Percentiles rank a stretch among this genome's conserved stretches.
Conservation (phyloP, 495 filamentous ascomycete species). For the Pyrenopolyporus hunteri region DNA sequence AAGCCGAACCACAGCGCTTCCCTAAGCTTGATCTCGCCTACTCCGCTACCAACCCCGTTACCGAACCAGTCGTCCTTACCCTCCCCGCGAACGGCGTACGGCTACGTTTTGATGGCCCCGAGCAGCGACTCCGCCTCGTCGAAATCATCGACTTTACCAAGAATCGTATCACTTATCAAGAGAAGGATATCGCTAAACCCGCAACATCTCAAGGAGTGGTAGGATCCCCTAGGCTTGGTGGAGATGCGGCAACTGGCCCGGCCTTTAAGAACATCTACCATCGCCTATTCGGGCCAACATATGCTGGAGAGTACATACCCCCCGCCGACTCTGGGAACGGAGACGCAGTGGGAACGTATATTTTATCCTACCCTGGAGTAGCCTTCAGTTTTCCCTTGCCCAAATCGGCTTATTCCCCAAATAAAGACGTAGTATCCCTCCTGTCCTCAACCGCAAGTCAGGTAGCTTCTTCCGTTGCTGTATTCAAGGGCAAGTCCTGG, state of each 20-base stretch:
- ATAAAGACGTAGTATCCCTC: constrained; percentile 84
- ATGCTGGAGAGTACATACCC: constrained; percentile 86
- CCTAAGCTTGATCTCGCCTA: constrained; percentile 83
- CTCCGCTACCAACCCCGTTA: constrained; percentile 70
- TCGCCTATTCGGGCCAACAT: constrained; percentile 86
- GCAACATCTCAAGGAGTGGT: constrained; percentile 52
- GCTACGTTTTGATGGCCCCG: constrained; percentile 89
- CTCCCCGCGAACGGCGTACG: constrained; percentile 87
- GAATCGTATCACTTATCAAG: constrained; percentile 79
- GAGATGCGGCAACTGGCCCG: constrained; percentile 64
- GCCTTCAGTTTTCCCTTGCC: constrained; percentile 88
- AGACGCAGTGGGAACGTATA: constrained; percentile 65
- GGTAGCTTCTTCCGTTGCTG: constrained; percentile 79
- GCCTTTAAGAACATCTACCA: constrained; percentile 92
- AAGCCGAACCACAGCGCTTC: constrained; percentile 80
- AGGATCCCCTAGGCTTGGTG: constrained; percentile 40
- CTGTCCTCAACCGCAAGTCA: constrained; percentile 78
- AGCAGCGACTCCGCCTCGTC: constrained; percentile 88
- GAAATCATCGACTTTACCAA: constrained; percentile 93
- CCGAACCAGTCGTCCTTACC: constrained; percentile 70
- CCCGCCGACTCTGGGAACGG: constrained; percentile 41
- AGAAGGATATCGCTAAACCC: constrained; percentile 78
- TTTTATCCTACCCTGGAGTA: constrained; percentile 91
- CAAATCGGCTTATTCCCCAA: constrained; percentile 74
- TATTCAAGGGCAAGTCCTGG: constrained; percentile 91